A percentile compares a stretch with the other conserved stretches of the same genome.
Evolutionary conservation across 768 basidiomycete genomes (phyloP).

Genomic region (Lentinus tigrinus): DNA sequence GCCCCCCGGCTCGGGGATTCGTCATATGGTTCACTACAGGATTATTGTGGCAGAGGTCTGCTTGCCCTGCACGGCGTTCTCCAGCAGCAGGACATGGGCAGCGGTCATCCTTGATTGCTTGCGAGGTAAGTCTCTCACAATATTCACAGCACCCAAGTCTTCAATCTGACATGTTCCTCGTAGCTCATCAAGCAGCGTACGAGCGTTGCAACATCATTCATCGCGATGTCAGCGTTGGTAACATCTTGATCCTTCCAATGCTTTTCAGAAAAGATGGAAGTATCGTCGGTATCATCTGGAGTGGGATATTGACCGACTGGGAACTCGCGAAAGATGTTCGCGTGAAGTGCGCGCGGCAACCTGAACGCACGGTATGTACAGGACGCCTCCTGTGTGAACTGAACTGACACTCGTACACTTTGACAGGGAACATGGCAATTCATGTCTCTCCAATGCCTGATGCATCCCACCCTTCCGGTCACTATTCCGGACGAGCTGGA

Average conservation of each 20-base stretch:
- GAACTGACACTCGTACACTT: not conserved
- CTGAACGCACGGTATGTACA: not conserved
- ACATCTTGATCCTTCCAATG: constrained; percentile 2
- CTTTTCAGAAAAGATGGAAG: not conserved
- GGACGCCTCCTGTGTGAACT: too few species aligned
- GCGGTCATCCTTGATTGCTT: not conserved
- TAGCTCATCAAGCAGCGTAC: constrained; percentile 9
- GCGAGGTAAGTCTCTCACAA: not conserved
- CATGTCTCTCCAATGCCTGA: constrained; percentile 11
- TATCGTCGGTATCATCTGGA: not conserved
- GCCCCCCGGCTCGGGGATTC: not conserved
- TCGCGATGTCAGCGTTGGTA: constrained; percentile 12
- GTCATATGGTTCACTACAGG: constrained; percentile 5
- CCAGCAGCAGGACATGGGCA: not conserved
- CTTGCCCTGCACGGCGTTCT: not conserved
- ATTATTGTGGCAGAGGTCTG: constrained; percentile 10
- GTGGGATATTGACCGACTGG: constrained; percentile 4
- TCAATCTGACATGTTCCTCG: not conserved
- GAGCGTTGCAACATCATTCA: not conserved
- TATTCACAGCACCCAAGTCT: not conserved
- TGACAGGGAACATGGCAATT: constrained; percentile 23
- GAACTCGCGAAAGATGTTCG: not conserved
- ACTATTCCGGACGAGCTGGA: constrained; percentile 20
- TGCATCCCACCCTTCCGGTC: constrained; percentile 1
- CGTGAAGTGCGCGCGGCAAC: not conserved